phyloP scores from a whole-genome alignment of 2,329 filamentous ascomycete genomes.

The Exserohilum turcica region DNA sequence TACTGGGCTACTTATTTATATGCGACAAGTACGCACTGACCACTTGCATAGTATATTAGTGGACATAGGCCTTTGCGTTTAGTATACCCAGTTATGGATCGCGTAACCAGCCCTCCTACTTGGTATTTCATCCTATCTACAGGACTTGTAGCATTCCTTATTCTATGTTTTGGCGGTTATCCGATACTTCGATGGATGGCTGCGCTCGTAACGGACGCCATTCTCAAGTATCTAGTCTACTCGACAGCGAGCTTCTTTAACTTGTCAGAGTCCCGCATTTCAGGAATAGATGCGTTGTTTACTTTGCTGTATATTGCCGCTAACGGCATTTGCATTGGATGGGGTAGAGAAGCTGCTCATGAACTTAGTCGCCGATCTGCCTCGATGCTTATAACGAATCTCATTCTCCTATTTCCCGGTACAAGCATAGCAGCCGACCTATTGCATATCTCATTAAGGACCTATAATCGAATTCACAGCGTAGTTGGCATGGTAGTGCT shows the following conservation, averaged over 20 bases:
- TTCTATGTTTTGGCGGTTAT: constrained; percentile 2
- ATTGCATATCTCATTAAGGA: constrained; percentile 12
- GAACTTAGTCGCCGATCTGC: constrained; percentile 16
- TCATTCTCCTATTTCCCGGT: constrained; percentile 11
- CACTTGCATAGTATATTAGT: constrained; percentile 7
- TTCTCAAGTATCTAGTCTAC: constrained; percentile 17
- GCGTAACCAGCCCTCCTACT: not conserved
- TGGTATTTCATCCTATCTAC: constrained; percentile 10
- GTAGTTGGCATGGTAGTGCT: constrained; percentile 9
- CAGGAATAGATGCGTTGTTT: constrained; percentile 1
- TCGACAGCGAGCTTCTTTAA: constrained; percentile 3
- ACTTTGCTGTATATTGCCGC: constrained; percentile 2
- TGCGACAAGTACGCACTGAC: constrained; percentile 8
- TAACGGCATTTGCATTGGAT: constrained; percentile 14
- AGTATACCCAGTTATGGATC: constrained; percentile 5
- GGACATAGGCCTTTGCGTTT: not conserved
- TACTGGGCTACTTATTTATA: constrained; percentile 13
- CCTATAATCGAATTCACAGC: constrained; percentile 4
- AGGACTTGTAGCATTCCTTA: constrained; percentile 6
- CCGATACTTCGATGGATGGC: constrained; percentile 3
- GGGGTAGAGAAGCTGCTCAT: constrained; percentile 1
- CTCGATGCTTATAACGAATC: constrained; percentile 16
- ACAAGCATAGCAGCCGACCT: constrained; percentile 10
- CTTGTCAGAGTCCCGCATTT: not conserved
- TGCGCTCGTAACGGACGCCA: constrained; percentile 3